phyloP scores from a whole-genome alignment of 192 early-diverging fungal genomes.

The Coemansia sp. region DNA sequence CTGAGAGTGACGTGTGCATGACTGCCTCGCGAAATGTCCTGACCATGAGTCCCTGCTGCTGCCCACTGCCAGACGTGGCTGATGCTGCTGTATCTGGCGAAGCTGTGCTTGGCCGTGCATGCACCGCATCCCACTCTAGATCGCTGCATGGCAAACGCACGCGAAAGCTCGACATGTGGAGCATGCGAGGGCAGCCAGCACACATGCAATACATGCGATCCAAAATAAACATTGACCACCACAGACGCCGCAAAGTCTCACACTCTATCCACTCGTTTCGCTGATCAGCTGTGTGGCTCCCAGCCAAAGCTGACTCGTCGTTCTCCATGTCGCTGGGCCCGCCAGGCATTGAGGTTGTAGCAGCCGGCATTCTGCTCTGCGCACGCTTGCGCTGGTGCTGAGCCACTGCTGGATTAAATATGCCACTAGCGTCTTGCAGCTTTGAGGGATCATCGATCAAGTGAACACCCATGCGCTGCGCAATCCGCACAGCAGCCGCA shows the following conservation, averaged over 20 bases:
- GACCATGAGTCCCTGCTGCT: slow-evolving; percentile 41
- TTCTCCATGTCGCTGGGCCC: slow-evolving; percentile 15
- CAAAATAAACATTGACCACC: slow-evolving; percentile 53
- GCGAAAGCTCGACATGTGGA: slow-evolving; percentile 30
- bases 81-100: slow-evolving; percentile 21
- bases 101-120: slow-evolving; percentile 22
- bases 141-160: slow-evolving; percentile 51
- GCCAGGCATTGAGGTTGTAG: slow-evolving; percentile 7
- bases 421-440: slow-evolving; percentile 34
- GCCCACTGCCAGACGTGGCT: slow-evolving; percentile 4
- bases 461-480: slow-evolving; percentile 45
- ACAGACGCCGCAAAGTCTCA: slow-evolving; percentile 48
- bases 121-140: slow-evolving; percentile 48
- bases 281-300: slow-evolving; percentile 14
- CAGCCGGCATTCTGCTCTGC: slow-evolving; percentile 9
- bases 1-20: slow-evolving; percentile 42
- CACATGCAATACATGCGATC: slow-evolving; percentile 32
- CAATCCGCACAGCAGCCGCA: slow-evolving; percentile 38
- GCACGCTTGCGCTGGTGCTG: slow-evolving; percentile 36
- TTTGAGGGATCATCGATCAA: slow-evolving; percentile 37
- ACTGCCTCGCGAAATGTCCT: slow-evolving; percentile 51
- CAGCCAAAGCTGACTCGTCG: background rate
- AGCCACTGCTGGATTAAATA: slow-evolving; percentile 30
- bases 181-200: slow-evolving; percentile 37
- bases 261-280: slow-evolving; percentile 38